Conservation (phyloP, 208 protist genomes). For the Trichomonas vaginalis region DNA sequence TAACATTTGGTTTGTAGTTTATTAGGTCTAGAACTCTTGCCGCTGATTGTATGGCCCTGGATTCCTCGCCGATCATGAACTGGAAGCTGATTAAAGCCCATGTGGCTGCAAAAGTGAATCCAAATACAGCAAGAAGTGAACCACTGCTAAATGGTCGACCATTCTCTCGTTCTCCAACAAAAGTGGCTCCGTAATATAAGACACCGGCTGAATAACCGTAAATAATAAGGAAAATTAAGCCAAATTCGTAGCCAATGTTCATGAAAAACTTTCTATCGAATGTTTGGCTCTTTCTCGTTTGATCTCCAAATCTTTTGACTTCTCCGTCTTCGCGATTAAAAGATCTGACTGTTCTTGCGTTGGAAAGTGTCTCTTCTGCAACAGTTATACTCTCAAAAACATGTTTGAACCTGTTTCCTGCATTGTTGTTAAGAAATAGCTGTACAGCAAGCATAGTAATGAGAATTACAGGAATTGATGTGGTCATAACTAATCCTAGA, state of each 20-base stretch:
- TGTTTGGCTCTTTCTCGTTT: neutral
- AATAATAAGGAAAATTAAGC: neutral
- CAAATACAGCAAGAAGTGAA: neutral
- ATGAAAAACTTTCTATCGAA: neutral
- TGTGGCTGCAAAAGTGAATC: neutral
- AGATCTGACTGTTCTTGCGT: neutral
- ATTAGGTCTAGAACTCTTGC: neutral
- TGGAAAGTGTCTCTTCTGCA: neutral
- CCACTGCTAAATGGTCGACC: neutral
- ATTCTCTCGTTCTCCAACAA: neutral
- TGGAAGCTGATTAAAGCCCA: neutral
- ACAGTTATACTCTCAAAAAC: neutral
- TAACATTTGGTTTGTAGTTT: neutral
- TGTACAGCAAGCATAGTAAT: neutral
- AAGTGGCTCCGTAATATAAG: neutral
- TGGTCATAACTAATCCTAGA: neutral
- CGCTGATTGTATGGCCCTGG: neutral
- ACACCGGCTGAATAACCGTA: too few species aligned
- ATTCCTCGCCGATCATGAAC: neutral
- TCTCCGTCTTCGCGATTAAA: neutral
- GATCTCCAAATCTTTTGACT: neutral
- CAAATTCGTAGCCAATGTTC: neutral
- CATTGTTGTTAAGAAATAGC: neutral
- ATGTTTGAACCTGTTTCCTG: neutral
- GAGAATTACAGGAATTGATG: neutral